Conservation (phyloP, 805 yeast genomes). For the Ogataea naganishii region DNA sequence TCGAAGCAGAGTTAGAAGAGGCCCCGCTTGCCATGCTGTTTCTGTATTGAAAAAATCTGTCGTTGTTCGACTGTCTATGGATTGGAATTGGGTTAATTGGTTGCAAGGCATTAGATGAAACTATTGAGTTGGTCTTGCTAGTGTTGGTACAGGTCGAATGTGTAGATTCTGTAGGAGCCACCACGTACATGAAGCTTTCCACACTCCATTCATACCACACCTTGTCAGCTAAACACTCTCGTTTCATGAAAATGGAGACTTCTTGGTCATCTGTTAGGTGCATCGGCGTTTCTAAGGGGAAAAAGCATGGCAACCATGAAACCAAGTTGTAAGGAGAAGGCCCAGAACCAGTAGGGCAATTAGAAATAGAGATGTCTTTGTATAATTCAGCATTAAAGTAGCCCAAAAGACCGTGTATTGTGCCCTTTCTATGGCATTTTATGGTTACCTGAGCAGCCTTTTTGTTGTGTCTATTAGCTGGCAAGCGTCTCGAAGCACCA, state of each 20-base stretch:
- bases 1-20: neutral
- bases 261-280: slow-evolving; percentile 46
- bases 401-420: slow-evolving; percentile 69
- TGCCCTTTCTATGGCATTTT: slow-evolving; percentile 38
- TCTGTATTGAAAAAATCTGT: neutral
- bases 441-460: slow-evolving; percentile 23
- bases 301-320: slow-evolving; percentile 65
- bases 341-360: slow-evolving; percentile 27
- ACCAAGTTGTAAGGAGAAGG: slow-evolving; percentile 34
- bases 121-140: slow-evolving; percentile 13
- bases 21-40: neutral
- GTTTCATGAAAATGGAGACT: slow-evolving; percentile 40
- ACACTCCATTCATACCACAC: slow-evolving; percentile 67
- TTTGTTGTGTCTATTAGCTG: slow-evolving; percentile 12
- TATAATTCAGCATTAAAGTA: slow-evolving; percentile 66
- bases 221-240: slow-evolving; percentile 30
- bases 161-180: slow-evolving; percentile 13
- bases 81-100: neutral
- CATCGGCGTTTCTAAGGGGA: slow-evolving; percentile 51
- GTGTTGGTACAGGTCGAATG: too few species aligned
- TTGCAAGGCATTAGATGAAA: slow-evolving; percentile 4
- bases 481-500: neutral
- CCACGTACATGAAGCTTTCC: slow-evolving; percentile 38
- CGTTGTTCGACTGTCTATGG: neutral
- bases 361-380: slow-evolving; percentile 46